Base-by-base conservation (phyloP, 352 stramenopile genomes). In the Globisporangium orthogonon region DNA sequence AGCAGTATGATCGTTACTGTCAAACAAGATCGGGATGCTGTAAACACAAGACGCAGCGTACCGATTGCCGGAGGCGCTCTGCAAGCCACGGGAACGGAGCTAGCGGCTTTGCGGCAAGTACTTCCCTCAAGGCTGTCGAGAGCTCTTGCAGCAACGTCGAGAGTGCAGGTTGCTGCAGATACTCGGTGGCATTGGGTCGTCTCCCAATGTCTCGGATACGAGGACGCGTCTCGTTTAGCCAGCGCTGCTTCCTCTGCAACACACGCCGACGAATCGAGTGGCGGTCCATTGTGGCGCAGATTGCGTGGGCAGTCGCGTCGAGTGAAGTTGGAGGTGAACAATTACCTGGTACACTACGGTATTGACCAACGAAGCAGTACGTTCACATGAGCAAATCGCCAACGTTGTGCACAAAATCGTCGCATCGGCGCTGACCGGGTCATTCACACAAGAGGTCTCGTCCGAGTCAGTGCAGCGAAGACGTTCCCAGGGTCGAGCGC, bases 41-140 rank as follows among this genome's bases (percentile, higher is more conserved):
- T 31, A 35, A 7, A 3, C 10, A n/a, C 4, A 11, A 13, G 18
- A 33, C 18, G 46, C 46, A 35, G 18, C 46, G 23, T 63, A 87
- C 79, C 31, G 66, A 71, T 13, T 66, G 73, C 7, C 76, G 74
- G 47, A 89, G 64, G 56, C 83, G 85, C 60, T 86, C 76, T 41
- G 71, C 71, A 2, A 89, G 64, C 73, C 73, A 89, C 6, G 62
- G 54, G 13, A 80, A 70, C n/a, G 79, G 73, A 17, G 45, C 50
- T 11, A 87, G 50, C 30, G 79, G 79, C 23, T 64, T 66, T 7
- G 71, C 62, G 64, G 84, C 71, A 5, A 87, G 63, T 50, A 87
- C 28, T 55, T 76, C 59, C 18, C 66, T 74, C 4, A 86, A 29
- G 1, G 60, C 80, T 23, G 83, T 65, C 0, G 70, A 72, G 51